A percentile compares a stretch with the other conserved stretches of the same genome.
These are phyloP conservation scores for Turritis glabra DNA, from an alignment of 345 rosid species.

Conservation along the genomic window DNA sequence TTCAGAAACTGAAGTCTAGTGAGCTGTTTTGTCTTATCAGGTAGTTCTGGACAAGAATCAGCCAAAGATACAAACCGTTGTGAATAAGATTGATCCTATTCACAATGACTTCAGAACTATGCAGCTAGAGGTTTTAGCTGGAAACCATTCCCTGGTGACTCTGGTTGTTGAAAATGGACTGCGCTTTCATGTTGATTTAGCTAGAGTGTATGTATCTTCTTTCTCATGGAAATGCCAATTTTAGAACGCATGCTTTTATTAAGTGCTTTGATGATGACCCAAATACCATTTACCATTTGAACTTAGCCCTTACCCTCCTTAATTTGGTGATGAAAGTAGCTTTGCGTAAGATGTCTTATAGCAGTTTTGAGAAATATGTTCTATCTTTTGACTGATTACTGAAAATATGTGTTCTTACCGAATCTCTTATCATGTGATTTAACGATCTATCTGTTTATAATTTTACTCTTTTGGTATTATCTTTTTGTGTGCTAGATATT, in stretches of 20 bases:
- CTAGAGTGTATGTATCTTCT: conserved; percentile 61
- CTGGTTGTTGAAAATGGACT: conserved; percentile 86
- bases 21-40: conserved; percentile 40
- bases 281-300: background rate
- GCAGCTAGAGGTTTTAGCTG: conserved; percentile 95
- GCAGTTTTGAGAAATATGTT: background rate
- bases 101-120: conserved; percentile 78
- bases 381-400: background rate
- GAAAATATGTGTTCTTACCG: background rate
- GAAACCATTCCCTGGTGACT: conserved; percentile 87
- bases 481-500: conserved; percentile 58
- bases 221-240: background rate
- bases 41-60: conserved; percentile 85
- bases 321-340: background rate
- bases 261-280: background rate
- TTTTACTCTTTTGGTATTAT: background rate
- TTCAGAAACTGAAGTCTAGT: conserved; percentile 6
- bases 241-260: background rate
- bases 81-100: conserved; percentile 76
- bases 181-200: conserved; percentile 83
- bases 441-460: conserved; percentile 1
- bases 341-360: background rate
- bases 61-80: conserved; percentile 91
- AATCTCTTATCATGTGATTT: background rate
- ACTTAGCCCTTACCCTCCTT: background rate